Percentiles rank a stretch among this genome's conserved stretches.
Evolutionary conservation across 148 eudicot genomes (phyloP).

Genomic region (Rhododendron kiyosumense): DNA sequence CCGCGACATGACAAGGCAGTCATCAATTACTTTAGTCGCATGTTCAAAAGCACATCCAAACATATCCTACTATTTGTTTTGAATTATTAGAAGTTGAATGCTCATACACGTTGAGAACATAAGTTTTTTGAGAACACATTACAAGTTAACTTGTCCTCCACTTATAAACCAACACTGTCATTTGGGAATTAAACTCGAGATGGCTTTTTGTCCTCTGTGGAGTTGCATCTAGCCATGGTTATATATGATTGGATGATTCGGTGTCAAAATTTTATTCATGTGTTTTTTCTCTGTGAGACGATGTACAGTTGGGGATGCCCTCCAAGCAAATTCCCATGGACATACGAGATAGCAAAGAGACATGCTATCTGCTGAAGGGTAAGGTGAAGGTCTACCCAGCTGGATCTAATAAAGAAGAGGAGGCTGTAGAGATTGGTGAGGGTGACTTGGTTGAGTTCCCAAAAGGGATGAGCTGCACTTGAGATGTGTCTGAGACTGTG

Average conservation of each 20-base stretch:
- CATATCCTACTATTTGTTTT: neutral
- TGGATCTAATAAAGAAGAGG: slow-evolving; percentile 58
- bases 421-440: slow-evolving; percentile 80
- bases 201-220: neutral
- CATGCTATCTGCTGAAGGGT: slow-evolving; percentile 79
- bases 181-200: neutral
- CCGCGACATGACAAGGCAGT: neutral
- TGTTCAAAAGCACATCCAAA: neutral
- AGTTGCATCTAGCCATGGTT: neutral
- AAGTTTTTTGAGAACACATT: neutral
- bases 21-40: neutral
- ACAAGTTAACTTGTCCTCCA: neutral
- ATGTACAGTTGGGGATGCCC: slow-evolving; percentile 86
- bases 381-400: slow-evolving; percentile 95
- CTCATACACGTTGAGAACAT: neutral
- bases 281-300: neutral
- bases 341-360: slow-evolving; percentile 73
- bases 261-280: neutral
- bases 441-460: slow-evolving; percentile 94
- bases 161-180: neutral
- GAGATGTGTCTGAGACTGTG: slow-evolving; percentile 91
- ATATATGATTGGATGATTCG: neutral
- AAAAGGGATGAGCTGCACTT: slow-evolving; percentile 92
- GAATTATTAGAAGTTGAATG: neutral
- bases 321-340: slow-evolving; percentile 98